A percentile compares a stretch with the other conserved stretches of the same genome.
Conservation (phyloP, 2,329 filamentous ascomycete species). For the Monosporascus ibericus region DNA sequence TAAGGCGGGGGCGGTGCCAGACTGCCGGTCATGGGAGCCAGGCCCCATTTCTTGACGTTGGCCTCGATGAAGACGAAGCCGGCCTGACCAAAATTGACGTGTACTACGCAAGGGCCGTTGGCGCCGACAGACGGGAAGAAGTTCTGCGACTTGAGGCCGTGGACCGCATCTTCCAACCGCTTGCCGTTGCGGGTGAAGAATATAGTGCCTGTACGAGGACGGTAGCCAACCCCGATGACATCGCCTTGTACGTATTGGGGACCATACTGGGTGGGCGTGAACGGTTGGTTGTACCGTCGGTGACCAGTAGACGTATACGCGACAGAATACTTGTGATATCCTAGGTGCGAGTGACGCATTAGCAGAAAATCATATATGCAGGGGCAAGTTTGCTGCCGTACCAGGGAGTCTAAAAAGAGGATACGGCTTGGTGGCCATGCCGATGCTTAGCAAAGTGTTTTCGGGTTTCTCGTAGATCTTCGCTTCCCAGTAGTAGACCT, state of each 20-base stretch:
- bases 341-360: conserved; percentile 36
- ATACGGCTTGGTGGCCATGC: conserved; percentile 95
- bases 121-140: conserved; percentile 97
- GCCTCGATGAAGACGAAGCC: conserved; percentile 99
- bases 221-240: conserved; percentile 91
- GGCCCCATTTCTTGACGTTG: conserved; percentile 99
- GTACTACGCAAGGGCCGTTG: conserved; percentile 84
- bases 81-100: conserved; percentile 96
- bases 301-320: conserved; percentile 86
- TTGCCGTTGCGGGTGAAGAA: conserved; percentile 99
- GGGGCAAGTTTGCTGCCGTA: conserved; percentile 37
- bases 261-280: conserved; percentile 71
- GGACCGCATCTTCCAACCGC: conserved; percentile 88
- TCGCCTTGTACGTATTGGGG: conserved; percentile 87
- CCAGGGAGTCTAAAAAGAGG: conserved; percentile 90
- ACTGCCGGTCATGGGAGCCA: conserved; percentile 92
- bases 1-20: conserved; percentile 94
- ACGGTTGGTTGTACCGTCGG: conserved; percentile 89
- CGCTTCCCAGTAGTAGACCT: conserved; percentile 99
- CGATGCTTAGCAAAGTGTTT: conserved; percentile 77
- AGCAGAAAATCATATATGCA: conserved; percentile 2
- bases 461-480: conserved; percentile 99
- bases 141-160: conserved; percentile 90
- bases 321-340: conserved; percentile 86
- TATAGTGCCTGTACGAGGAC: conserved; percentile 86